Percentiles rank a stretch among this genome's conserved stretches.
Evolutionary conservation across 164 flowering plant genomes (phyloP).

Genomic region (Berberis vulgaris): DNA sequence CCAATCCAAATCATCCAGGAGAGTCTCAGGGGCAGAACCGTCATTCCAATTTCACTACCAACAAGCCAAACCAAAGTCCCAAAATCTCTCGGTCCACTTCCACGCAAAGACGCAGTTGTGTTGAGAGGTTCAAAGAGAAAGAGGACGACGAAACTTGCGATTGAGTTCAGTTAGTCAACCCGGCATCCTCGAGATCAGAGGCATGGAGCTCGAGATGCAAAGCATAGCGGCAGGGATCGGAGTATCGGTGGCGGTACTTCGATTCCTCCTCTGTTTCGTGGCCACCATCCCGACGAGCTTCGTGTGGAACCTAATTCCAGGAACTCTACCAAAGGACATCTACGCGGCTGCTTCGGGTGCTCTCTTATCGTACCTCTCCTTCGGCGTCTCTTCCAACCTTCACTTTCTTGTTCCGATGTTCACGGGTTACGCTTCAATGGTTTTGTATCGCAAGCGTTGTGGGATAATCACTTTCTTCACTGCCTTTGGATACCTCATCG

Average conservation of each 20-base stretch:
- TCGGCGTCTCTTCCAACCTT: constrained; percentile 85
- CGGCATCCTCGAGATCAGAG: not conserved
- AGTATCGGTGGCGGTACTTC: constrained; percentile 64
- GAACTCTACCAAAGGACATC: constrained; percentile 45
- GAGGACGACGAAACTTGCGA: not conserved
- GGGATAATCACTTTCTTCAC: constrained; percentile 75
- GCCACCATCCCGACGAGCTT: constrained; percentile 83
- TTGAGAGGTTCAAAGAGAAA: not conserved
- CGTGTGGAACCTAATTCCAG: constrained; percentile 61
- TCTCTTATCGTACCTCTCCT: constrained; percentile 70
- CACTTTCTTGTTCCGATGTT: constrained; percentile 87
- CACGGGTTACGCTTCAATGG: constrained; percentile 73
- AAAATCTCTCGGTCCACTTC: not conserved
- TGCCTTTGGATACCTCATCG: constrained; percentile 86
- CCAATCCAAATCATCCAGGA: not conserved
- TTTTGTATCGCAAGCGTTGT: constrained; percentile 47
- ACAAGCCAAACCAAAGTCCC: not conserved
- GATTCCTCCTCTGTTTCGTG: constrained; percentile 80
- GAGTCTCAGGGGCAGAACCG: not conserved
- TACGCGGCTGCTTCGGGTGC: constrained; percentile 66
- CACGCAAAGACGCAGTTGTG: not conserved
- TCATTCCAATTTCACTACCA: not conserved
- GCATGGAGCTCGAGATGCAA: constrained; percentile 40
- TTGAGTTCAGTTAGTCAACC: not conserved
- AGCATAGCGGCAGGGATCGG: constrained; percentile 72